Base-by-base conservation (phyloP, 345 rosid genomes). In the Excoecaria cochinchinensis region DNA sequence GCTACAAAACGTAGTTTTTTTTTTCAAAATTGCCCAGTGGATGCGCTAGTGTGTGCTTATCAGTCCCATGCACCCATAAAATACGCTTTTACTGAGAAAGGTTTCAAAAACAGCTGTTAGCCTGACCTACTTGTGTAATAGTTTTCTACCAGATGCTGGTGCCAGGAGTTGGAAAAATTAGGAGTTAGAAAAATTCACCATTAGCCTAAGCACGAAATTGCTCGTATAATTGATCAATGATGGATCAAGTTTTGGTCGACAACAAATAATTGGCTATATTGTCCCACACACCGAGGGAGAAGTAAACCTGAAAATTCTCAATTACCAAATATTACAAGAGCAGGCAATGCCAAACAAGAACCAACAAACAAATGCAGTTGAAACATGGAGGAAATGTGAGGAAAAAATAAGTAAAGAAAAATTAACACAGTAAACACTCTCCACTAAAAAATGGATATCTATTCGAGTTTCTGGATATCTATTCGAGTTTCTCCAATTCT, bases 401-500 rank as follows among this genome's bases (percentile, higher is more conserved):
- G 8, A 19, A 77, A 74, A 56, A 56, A 40, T 6, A 13, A 21
- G 31, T 58, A 8, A 75, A 60, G 58, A 67, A 71, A 64, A 82
- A 38, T 57, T 64, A 21, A 69, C 59, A 15, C 12, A 10, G 22
- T 22, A 8, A 36, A 68, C 69, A 8, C 69, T 66, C 71, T 76
- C 70, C 52, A 21, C 22, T 56, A 60, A 40, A 25, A 46, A 57
- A 57, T 24, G 60, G 5, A 63, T n/a, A 67, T 60, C 88, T 81
- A 92, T 72, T 95, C 97, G 55, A 95, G 88, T 87, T 94, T 94
- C 86, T 92, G n/a, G n/a, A n/a, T 13, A 67, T 60, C 88, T 81
- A 92, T 72, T 95, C 97, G 55, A 95, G 88, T 87, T 94, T 94
- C 86, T 92, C 97, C 70, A 94, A 89, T 52, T 94, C 99, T 73